Evolutionary conservation across 1,139 yeast species (phyloP).

Genomic region (Kurtzmaniella quercitrusa): DNA sequence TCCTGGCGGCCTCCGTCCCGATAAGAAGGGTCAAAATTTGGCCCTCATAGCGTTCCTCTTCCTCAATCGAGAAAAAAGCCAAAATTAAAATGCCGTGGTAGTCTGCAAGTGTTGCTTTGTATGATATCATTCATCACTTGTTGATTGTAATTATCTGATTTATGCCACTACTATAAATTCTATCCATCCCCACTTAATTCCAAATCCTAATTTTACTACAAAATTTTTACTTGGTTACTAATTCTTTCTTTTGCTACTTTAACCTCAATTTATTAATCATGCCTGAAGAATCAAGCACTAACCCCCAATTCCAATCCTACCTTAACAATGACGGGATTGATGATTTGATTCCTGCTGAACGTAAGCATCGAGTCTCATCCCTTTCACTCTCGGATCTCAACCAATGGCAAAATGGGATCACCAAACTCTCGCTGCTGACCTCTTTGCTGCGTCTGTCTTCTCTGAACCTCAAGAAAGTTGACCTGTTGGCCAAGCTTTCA

Average conservation of each 20-base stretch:
- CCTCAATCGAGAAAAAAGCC: not conserved
- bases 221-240: not conserved
- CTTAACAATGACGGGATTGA: conserved; percentile 72
- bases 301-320: conserved; percentile 40
- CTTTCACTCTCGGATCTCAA: conserved; percentile 66
- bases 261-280: not conserved
- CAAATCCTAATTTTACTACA: not conserved
- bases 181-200: not conserved
- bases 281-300: conserved; percentile 2
- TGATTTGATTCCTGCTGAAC: conserved; percentile 53
- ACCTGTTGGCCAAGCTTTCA: conserved; percentile 47
- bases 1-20: not conserved
- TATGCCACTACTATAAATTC: not conserved
- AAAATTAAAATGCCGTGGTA: not conserved
- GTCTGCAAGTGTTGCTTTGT: not conserved
- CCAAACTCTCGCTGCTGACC: conserved; percentile 41
- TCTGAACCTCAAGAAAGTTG: conserved; percentile 42
- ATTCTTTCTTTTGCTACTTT: not conserved
- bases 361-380: conserved; percentile 67
- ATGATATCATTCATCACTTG: not conserved
- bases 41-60: not conserved
- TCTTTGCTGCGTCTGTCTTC: conserved; percentile 36
- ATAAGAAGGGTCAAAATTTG: not conserved
- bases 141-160: not conserved
- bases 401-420: conserved; percentile 51